phyloP scores from a whole-genome alignment of 73 alveolate species.

The Uronychia setigera region DNA sequence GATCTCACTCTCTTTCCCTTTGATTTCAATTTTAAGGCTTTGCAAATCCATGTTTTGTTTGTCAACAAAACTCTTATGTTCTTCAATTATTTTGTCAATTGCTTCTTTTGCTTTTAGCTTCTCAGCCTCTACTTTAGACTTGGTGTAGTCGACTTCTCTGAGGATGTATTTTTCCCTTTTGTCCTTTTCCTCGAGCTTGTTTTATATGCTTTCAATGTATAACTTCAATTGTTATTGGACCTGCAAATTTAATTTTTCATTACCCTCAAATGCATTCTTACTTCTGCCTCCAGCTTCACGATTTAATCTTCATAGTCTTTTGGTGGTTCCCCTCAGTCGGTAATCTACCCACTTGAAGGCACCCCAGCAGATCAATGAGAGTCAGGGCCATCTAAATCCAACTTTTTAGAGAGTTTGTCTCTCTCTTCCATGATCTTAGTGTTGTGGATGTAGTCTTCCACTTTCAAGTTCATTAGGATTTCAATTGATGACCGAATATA shows the following conservation, averaged over 20 bases:
- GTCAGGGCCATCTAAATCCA: neutral
- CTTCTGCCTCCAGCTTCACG: neutral
- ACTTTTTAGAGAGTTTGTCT: no score
- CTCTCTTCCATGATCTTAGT: no score
- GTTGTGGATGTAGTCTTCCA: no score
- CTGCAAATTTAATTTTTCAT: neutral
- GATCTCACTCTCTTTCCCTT: constrained; percentile 1
- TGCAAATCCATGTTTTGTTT: neutral
- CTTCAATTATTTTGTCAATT: neutral
- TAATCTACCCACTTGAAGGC: no score
- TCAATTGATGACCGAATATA: no score
- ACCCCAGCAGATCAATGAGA: neutral
- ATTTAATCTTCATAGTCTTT: neutral
- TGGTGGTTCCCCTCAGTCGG: neutral
- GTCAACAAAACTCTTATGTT: neutral
- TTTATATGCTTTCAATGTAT: neutral
- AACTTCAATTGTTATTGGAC: neutral
- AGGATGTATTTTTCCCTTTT: neutral
- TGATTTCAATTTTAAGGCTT: neutral
- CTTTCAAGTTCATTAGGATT: no score
- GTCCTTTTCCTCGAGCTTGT: constrained; percentile 2
- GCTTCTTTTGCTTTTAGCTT: neutral
- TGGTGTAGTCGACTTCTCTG: neutral
- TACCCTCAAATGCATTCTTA: neutral
- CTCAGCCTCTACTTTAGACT: neutral